These are phyloP conservation scores for Colletotrichum sp. DNA, from an alignment of 2,329 filamentous ascomycete species.

Conservation along the genomic window DNA sequence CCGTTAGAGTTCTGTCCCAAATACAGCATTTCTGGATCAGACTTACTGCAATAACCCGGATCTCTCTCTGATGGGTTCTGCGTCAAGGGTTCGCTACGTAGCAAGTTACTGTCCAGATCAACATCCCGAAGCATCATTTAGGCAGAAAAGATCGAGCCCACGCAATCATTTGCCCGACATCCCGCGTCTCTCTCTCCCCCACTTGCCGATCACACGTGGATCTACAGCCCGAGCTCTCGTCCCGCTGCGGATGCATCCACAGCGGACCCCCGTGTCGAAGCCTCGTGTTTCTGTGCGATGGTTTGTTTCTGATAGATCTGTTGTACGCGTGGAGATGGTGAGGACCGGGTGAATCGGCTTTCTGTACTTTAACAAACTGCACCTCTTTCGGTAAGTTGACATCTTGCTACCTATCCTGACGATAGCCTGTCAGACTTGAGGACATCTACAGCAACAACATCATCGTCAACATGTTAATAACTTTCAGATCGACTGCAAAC, in stretches of 20 bases:
- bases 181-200: neutral
- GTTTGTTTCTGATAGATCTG: neutral
- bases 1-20: neutral
- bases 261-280: neutral
- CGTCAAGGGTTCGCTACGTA: too few relatives aligned
- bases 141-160: neutral
- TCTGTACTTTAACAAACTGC: neutral
- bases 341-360: neutral
- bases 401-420: neutral
- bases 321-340: neutral
- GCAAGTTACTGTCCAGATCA: neutral
- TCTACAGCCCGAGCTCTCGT: neutral
- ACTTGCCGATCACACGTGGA: neutral
- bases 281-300: neutral
- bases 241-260: neutral
- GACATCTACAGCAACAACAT: neutral
- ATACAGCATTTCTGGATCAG: neutral
- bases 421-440: neutral
- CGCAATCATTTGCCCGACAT: neutral
- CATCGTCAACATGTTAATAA: neutral
- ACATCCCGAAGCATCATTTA: neutral
- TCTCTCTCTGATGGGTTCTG: too few relatives aligned
- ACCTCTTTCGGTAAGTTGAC: neutral
- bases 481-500: neutral
- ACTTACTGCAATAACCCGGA: too few relatives aligned